Conservation (phyloP, 805 yeast genomes). For the Cyberlindnera japonica region DNA sequence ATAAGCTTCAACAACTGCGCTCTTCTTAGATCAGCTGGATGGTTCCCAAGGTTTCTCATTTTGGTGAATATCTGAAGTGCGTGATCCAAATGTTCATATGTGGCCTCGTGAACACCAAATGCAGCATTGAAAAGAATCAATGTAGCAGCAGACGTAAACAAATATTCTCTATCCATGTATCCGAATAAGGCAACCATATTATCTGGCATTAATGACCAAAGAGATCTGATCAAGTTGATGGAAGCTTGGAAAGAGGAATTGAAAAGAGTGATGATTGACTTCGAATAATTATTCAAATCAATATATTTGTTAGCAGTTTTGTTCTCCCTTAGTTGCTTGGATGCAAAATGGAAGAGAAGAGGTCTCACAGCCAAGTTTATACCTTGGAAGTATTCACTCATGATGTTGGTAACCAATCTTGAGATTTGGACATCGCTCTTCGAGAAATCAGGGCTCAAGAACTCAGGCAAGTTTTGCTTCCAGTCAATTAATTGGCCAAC, state of each 20-base stretch:
- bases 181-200: constrained; percentile 85
- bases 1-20: constrained; percentile 67
- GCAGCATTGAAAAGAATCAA: constrained; percentile 71
- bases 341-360: constrained; percentile 68
- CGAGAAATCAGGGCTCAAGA: constrained; percentile 61
- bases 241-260: constrained; percentile 81
- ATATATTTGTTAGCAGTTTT: constrained; percentile 48
- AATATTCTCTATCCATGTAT: constrained; percentile 81
- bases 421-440: constrained; percentile 49
- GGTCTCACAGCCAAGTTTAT: constrained; percentile 78
- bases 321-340: constrained; percentile 55
- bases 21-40: constrained; percentile 73
- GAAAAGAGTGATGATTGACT: constrained; percentile 60
- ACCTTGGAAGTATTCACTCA: constrained; percentile 83
- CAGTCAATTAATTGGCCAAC: constrained; percentile 64
- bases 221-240: constrained; percentile 64
- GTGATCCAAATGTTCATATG: constrained; percentile 67
- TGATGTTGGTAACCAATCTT: constrained; percentile 65
- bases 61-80: constrained; percentile 65
- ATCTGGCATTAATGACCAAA: constrained; percentile 72
- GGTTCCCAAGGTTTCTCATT: constrained; percentile 75
- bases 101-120: constrained; percentile 77
- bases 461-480: constrained; percentile 63
- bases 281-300: constrained; percentile 64
- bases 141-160: constrained; percentile 74